Percentiles rank a stretch among this genome's conserved stretches.
phyloP scores from a whole-genome alignment of 345 rosid species.

The Syzygium jambos region DNA sequence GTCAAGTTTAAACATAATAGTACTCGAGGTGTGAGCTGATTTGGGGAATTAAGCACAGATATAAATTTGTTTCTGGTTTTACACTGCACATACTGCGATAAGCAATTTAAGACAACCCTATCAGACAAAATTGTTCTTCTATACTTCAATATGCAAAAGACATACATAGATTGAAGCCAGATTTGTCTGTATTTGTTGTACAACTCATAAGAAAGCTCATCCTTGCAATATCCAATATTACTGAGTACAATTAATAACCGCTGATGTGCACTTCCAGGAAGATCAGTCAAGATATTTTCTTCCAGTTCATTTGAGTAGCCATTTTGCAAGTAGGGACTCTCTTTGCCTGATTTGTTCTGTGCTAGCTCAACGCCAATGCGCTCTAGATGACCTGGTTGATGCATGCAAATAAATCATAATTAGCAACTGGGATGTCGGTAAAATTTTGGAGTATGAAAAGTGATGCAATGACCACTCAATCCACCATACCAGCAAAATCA shows the following conservation, averaged over 20 bases:
- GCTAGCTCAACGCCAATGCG: conserved; percentile 47
- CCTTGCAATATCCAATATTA: conserved; percentile 96
- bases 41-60: background rate
- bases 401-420: conserved; percentile 4
- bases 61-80: background rate
- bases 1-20: background rate
- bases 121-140: background rate
- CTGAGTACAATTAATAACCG: conserved; percentile 75
- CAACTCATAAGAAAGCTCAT: conserved; percentile 72
- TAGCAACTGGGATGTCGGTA: background rate
- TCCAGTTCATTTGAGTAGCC: conserved; percentile 48
- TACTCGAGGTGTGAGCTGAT: background rate
- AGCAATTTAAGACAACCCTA: background rate
- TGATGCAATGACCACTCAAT: background rate
- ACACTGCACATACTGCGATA: background rate
- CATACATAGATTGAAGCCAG: conserved; percentile 72
- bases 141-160: background rate
- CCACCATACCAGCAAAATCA: conserved; percentile 83
- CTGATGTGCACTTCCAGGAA: conserved; percentile 66
- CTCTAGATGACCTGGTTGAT: conserved; percentile 49
- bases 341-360: conserved; percentile 41
- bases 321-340: conserved; percentile 41
- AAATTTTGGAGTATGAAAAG: background rate
- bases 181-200: conserved; percentile 69
- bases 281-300: conserved; percentile 31